Base-by-base conservation (phyloP, 768 basidiomycete species). In the Amanita phalloides region DNA sequence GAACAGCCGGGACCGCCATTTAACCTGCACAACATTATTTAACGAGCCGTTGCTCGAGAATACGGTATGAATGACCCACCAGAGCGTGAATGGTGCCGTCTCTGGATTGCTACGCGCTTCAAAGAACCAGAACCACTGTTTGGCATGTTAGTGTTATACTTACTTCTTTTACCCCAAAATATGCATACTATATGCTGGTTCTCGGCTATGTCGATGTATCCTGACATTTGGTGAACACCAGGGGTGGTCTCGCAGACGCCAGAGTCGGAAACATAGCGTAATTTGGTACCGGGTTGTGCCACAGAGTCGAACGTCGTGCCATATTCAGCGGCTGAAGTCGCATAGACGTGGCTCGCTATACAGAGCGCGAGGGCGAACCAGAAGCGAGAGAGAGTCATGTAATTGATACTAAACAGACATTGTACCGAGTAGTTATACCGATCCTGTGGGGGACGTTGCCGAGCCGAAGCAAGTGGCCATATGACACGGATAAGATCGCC, bases 121-220 rank as follows among this genome's bases (percentile, higher is more conserved):
- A 48, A 85, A 86, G 63, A 84, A 85, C 80, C 82, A 85, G 60
- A 85, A 85, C 80, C 79, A 84, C 82, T 82, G 14, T 30, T 30
- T 9, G 5, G 30, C 14, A 30, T n/a, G 14, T 20, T 9, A 45
- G 28, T 17, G 8, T 2, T 9, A 17, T 30, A 6, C 3, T 23
- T 17, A 6, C 3, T 23, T 17, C 13, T 13, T 6, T 30, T 45
- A n/a, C 2, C 14, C 17, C 0, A 30, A 20, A 33, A 33, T 33
- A 33, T 21, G 9, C 51, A 51, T 47, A 81, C 80, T 75, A 79
- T 77, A 0, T 77, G 79, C 74, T 77, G 80, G 47, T 78, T 75
- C 13, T 57, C 65, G 6, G 74, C 78, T 25, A 84, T 64, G 36
- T 82, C 74, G 6, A 81, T 66, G 58, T 84, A 86, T 1, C 83